Evolutionary conservation across 257 asterid genomes (phyloP), one percentile per base, ranked within the genome.

Genomic region (Salvia miltiorrhiza): DNA sequence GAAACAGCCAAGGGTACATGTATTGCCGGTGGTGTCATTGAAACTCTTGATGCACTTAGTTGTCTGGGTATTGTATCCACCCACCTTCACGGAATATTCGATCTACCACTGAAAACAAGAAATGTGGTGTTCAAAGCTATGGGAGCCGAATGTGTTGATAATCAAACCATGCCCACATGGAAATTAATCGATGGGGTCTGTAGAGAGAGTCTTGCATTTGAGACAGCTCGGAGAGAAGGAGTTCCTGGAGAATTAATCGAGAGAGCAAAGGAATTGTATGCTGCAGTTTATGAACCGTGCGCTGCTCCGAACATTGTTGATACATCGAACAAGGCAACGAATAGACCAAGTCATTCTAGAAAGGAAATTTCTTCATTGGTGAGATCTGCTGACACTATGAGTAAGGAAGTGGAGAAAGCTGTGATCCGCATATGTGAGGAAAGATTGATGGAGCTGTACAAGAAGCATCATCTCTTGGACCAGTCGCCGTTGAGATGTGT

Each of bases 1-100:
- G 99, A 94, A 79, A 94, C 99, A 35, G 99, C 99, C 0, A 93
- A 93, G 75, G 99, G 99, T 53, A 89, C 96, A 19, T 93, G 99
- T 47, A 90, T 93, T 74, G 99, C 99, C 23, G 99, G 99, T n/a
- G 89, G 97, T 74, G 70, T 91, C 73, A 80, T 94, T 19, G 99
- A 94, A 71, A 85, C 93, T 54, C 91, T 94, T 12, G 97, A 90
- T 53, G 63, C 84, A 24, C 47, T 76, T 39, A 83, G 83, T 64
- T 94, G 96, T 81, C 79, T 94, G 55, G 97, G 99, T 12, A 84
- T 91, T 28, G 86, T 94, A 33, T 94, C 97, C 45, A 90, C 99
- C 69, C 99, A 94, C 81, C 84, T 94, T 78, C 99, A 94, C 44
- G 99, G 97, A 30, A 90, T 94, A 49, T 90, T 90, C 47, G 96